These are phyloP conservation scores for Solanum hybrid DNA, from an alignment of 305 asterid genomes.

Conservation along the genomic window DNA sequence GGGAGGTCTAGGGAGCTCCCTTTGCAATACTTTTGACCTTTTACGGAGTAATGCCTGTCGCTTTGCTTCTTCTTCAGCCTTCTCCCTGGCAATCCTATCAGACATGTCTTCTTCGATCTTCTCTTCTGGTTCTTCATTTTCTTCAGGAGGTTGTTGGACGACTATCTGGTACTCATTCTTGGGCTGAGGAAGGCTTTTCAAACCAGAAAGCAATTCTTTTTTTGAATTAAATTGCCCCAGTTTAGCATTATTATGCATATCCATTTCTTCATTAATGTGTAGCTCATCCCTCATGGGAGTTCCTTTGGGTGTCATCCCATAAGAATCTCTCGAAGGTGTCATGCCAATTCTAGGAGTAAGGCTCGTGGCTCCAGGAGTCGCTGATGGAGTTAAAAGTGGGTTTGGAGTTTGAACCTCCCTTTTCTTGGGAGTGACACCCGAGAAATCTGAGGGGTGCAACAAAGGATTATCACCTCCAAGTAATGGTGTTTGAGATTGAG, in stretches of 20 bases:
- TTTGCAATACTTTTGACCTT: slow-evolving; percentile 88
- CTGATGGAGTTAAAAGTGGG: slow-evolving; percentile 74
- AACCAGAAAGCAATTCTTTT: slow-evolving; percentile 54
- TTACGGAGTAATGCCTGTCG: slow-evolving; percentile 70
- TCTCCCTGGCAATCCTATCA: slow-evolving; percentile 81
- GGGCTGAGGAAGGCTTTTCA: slow-evolving; percentile 80
- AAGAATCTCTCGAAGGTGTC: slow-evolving; percentile 75
- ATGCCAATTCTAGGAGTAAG: slow-evolving; percentile 79
- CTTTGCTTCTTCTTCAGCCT: slow-evolving; percentile 89
- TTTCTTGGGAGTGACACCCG: slow-evolving; percentile 95
- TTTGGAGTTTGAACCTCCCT: slow-evolving; percentile 84
- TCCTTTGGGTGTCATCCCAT: slow-evolving; percentile 78
- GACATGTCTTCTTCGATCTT: slow-evolving; percentile 99
- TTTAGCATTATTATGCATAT: slow-evolving; percentile 42
- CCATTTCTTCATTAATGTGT: slow-evolving; percentile 75
- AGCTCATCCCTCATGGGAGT: slow-evolving; percentile 93
- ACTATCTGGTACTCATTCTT: slow-evolving; percentile 84
- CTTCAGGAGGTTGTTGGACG: slow-evolving; percentile 61
- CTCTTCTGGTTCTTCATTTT: slow-evolving; percentile 84
- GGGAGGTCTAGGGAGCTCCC: slow-evolving; percentile 97
- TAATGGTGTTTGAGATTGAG: slow-evolving; percentile 81
- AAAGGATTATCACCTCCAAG: slow-evolving; percentile 94
- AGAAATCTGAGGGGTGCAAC: slow-evolving; percentile 93
- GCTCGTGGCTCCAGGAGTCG: slow-evolving; percentile 65
- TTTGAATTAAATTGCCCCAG: slow-evolving; percentile 47